These are phyloP conservation scores for Pulveroboletus frians DNA, from an alignment of 768 basidiomycete genomes.

Conservation along the genomic window DNA sequence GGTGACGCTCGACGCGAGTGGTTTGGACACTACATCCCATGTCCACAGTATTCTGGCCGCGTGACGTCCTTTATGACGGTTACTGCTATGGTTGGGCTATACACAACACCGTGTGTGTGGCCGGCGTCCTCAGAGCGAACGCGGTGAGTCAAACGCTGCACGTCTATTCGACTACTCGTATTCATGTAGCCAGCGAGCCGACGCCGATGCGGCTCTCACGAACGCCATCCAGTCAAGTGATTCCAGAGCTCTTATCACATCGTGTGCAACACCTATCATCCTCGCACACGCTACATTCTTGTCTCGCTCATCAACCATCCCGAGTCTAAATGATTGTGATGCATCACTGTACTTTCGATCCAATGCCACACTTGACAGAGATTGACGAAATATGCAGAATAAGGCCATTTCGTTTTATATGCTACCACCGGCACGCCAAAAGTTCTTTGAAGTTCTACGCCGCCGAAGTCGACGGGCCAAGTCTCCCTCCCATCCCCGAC, in stretches of 20 bases:
- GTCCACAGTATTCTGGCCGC: conserved; percentile 54
- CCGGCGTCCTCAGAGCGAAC: conserved; percentile 40
- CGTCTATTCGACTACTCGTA: not conserved
- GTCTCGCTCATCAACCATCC: conserved; percentile 17
- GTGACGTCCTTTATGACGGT: conserved; percentile 41
- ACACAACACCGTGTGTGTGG: conserved; percentile 44
- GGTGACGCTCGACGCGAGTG: not conserved
- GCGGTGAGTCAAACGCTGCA: conserved; percentile 25
- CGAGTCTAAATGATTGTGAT: conserved; percentile 31
- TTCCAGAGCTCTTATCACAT: conserved; percentile 10
- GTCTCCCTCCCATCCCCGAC: conserved; percentile 14
- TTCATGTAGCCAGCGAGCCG: conserved; percentile 12
- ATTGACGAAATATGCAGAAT: conserved; percentile 10
- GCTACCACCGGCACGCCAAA: conserved; percentile 51
- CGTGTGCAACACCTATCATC: conserved; percentile 25
- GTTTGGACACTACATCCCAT: conserved; percentile 13
- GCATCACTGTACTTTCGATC: conserved; percentile 8
- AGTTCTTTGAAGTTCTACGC: conserved; percentile 63
- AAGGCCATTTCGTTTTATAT: conserved; percentile 33
- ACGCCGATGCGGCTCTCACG: conserved; percentile 12
- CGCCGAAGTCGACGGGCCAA: conserved; percentile 35
- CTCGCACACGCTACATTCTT: conserved; percentile 26
- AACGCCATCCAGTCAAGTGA: conserved; percentile 15
- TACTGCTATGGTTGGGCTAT: conserved; percentile 56
- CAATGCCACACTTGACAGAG: conserved; percentile 1